Evolutionary conservation across 352 stramenopile genomes (phyloP).

Genomic region (Phytophthora hibernalis): DNA sequence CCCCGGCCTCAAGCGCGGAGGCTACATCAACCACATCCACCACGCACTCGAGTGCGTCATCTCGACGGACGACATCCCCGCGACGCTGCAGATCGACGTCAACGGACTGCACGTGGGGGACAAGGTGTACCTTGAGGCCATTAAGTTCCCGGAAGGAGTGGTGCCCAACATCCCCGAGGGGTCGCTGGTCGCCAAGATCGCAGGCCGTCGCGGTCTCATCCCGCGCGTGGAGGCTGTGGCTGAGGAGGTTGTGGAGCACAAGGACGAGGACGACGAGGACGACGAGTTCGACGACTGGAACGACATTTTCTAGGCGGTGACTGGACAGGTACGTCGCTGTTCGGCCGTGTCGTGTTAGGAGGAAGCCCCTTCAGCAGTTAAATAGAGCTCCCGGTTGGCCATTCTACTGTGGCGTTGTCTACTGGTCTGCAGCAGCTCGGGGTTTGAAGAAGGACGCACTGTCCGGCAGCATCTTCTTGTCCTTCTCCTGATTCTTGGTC

Average conservation of each 20-base stretch:
- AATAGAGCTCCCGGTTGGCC: constrained; percentile 39
- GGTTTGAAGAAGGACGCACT: constrained; percentile 66
- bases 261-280: constrained; percentile 64
- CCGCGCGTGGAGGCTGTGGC: constrained; percentile 71
- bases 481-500: constrained; percentile 36
- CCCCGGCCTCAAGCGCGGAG: constrained; percentile 94
- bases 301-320: constrained; percentile 84
- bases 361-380: constrained; percentile 22
- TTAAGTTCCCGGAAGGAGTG: constrained; percentile 81
- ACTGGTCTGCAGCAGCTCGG: constrained; percentile 6
- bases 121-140: constrained; percentile 80
- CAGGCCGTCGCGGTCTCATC: constrained; percentile 86
- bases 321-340: constrained; percentile 9
- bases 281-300: constrained; percentile 91
- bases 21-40: constrained; percentile 94
- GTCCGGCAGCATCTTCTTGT: constrained; percentile 32
- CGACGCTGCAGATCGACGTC: constrained; percentile 83
- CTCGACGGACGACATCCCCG: constrained; percentile 78
- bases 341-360: constrained; percentile 10
- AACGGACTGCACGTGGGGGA: constrained; percentile 89
- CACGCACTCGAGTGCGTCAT: constrained; percentile 85
- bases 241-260: constrained; percentile 75
- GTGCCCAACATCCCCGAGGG: constrained; percentile 65
- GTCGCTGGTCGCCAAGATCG: constrained; percentile 87
- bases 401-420: constrained; percentile 3